These are phyloP conservation scores for Globisporangium takayamanum DNA, from an alignment of 352 stramenopile species.

Conservation along the genomic window DNA sequence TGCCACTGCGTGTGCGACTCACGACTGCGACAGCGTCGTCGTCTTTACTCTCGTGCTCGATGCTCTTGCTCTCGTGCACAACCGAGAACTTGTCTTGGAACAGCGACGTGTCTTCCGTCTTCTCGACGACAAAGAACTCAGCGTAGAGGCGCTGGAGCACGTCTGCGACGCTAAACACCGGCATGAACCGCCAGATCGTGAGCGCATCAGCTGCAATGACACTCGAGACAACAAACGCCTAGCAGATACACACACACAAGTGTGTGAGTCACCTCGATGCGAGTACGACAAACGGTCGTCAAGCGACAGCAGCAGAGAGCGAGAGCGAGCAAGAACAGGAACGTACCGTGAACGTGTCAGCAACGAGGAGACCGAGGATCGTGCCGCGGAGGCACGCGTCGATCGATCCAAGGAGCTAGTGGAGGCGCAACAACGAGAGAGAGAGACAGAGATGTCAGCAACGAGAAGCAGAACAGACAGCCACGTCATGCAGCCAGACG, in stretches of 20 bases:
- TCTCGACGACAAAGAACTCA: slow-evolving; percentile 69
- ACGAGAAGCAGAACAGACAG: background rate
- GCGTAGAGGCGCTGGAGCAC: slow-evolving; percentile 66
- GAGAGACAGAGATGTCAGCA: background rate
- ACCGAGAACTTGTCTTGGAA: slow-evolving; percentile 68
- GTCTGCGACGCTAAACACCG: slow-evolving; percentile 75
- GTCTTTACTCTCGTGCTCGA: slow-evolving; percentile 4
- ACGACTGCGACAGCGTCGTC: background rate
- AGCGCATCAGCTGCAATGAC: slow-evolving; percentile 60
- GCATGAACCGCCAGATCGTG: slow-evolving; percentile 74
- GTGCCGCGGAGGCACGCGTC: slow-evolving; percentile 78
- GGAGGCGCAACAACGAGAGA: background rate
- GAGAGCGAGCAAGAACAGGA: background rate
- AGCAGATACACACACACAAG: slow-evolving; percentile 2
- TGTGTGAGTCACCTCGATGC: background rate
- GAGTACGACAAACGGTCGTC: background rate
- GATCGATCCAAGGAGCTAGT: slow-evolving; percentile 72
- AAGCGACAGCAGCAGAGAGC: background rate
- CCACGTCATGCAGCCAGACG: background rate
- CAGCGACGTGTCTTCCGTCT: slow-evolving; percentile 48
- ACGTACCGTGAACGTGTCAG: slow-evolving; percentile 69
- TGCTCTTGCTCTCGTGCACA: slow-evolving; percentile 3
- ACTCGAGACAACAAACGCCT: slow-evolving; percentile 82
- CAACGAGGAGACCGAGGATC: slow-evolving; percentile 76
- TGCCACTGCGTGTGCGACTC: slow-evolving; percentile 16